Base-by-base conservation (phyloP, 805 yeast species). In the Teunomyces atbi region DNA sequence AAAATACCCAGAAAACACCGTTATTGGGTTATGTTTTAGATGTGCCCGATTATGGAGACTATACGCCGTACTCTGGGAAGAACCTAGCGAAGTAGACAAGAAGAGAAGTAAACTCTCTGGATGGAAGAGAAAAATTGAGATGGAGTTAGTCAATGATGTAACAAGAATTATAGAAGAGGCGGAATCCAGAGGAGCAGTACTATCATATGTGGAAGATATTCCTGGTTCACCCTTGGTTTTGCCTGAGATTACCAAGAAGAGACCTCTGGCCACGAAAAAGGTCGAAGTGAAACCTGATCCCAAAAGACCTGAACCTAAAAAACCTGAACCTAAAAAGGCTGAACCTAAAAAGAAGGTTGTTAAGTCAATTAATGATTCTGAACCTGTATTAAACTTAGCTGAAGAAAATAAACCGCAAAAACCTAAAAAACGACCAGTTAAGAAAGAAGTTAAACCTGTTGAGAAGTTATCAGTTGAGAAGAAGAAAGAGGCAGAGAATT, bases 21-120 rank as follows among this genome's bases (percentile, higher is more conserved):
- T 81, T 1, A 64, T 72, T 12, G 97, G 90, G 0, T 68, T 92
- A 11, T 92, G 99, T 62, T 66, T 77, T 23, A 73, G 98, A 45
- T 92, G 99, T 69, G 96, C 97, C 0, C 76, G 86, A 47, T 60
- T 94, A 23, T 92, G 98, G 98, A 76, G 96, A 62, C 70, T 95
- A 33, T 92, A 92, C 63, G 97, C 90, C 0, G 83, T 88, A 0
- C 74, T 72, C 7, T 94, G 98, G 98, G 89, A 84, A 53, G 82
- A 81, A 28, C 96, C 96, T 0, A 54, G 66, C 19, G 89, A 83
- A 45, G 82, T 88, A 0, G 64, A 81, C 36, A 79, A 74, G 59
- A 80, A 78, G 48, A 62, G 57, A 29, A 56, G 65, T 12, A 64
- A 60, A 40, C 60, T 81, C 11, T 76, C 78, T 16, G 79, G 79